Evolutionary conservation across 495 filamentous ascomycete species (phyloP), one percentile per base, ranked within the genome.

Genomic region (Talaromyces proteolyticus): DNA sequence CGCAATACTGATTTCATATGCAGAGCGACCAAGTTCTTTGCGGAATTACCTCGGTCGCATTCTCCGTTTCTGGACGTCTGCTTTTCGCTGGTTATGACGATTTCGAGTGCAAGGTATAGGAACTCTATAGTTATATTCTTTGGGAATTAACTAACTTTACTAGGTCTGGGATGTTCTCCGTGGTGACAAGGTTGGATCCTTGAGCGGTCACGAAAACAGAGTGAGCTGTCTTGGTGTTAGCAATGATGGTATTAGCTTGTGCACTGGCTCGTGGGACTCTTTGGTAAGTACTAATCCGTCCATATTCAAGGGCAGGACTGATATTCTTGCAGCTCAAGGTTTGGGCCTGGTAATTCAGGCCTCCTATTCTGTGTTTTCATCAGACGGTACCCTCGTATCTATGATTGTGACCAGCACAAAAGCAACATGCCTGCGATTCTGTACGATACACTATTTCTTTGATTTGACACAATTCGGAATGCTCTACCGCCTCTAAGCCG

Each of bases 191-290:
- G 90, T 98, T 50, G 93, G 93, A 58, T 95, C 90, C 37, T 76
- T 98, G 44, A 91, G 90, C 57, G 94, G 93, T 54, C 93, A 98
- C 68, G 94, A 98, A 67, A 98, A 98, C 75, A 88, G 93, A 53
- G 93, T 98, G 57, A 96, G 92, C 81, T 98, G 93, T 62, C 71
- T 98, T 55, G 93, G 93, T 52, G 93, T 98, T 61, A 96, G 91
- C 73, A 97, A 96, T 68, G 93, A 98, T 62, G 93, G 90, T 48
- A 96, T 97, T 76, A 97, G 93, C 74, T 78, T 98, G 75, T 97
- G 93, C 78, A 98, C 93, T 59, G 93, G 93, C 72, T 98, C 93
- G 58, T 98, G 93, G 93, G 93, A 98, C 73, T 96, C 94, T 58
- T 78, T 95, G 70, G 93, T 98, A 84, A 75, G 91, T 79, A 26